Percentiles rank a stretch among this genome's conserved stretches.
Evolutionary conservation across 495 filamentous ascomycete genomes (phyloP).

Genomic region (Xanthoparmelia taractica): DNA sequence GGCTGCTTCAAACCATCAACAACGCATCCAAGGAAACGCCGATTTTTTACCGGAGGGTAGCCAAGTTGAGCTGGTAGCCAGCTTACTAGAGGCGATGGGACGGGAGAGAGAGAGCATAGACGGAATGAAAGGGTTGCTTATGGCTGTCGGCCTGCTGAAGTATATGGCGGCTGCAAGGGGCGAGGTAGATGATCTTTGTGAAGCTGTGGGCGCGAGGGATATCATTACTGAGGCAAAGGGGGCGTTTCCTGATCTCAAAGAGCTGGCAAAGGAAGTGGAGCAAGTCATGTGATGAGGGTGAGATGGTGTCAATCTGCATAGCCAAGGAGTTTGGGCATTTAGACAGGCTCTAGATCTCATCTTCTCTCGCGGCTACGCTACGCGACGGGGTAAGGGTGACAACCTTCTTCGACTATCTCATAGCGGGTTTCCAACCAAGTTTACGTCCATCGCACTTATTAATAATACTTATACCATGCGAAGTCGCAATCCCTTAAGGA

Average conservation of each 20-base stretch:
- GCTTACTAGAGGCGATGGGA: constrained; percentile 65
- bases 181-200: constrained; percentile 65
- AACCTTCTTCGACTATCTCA: too few relatives aligned
- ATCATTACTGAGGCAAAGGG: constrained; percentile 47
- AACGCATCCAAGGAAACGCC: constrained; percentile 47
- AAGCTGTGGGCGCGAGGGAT: constrained; percentile 58
- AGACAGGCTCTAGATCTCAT: too few relatives aligned
- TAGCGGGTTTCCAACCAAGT: too few relatives aligned
- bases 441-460: too few relatives aligned
- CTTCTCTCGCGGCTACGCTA: too few relatives aligned
- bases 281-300: constrained; percentile 29
- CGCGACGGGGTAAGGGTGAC: too few relatives aligned
- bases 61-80: constrained; percentile 71
- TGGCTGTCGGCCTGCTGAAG: constrained; percentile 63
- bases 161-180: constrained; percentile 63
- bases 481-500: too few relatives aligned
- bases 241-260: constrained; percentile 29
- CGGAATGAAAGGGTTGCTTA: constrained; percentile 60
- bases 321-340: not conserved
- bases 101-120: constrained; percentile 54
- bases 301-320: not conserved
- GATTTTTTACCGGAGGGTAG: constrained; percentile 58
- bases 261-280: constrained; percentile 48
- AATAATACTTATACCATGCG: too few relatives aligned
- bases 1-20: constrained; percentile 57